Evolutionary conservation across 257 asterid genomes (phyloP), one percentile per base, ranked within the genome.

Genomic region (Prunella vulgaris): DNA sequence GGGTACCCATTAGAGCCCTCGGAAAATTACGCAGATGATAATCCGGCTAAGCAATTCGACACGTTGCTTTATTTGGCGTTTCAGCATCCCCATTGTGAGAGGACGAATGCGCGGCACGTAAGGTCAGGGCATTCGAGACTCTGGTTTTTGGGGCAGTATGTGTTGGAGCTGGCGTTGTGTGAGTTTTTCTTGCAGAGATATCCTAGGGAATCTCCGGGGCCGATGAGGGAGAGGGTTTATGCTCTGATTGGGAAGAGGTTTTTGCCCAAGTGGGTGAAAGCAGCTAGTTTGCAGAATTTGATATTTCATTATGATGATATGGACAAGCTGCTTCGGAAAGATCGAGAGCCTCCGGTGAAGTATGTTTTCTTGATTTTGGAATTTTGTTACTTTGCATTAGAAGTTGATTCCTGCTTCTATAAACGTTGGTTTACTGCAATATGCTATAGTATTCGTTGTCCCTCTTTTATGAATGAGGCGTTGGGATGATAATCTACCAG

Each of bases 141-240:
- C 71, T 68, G 66, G 70, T 91, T 94, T 75, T 81, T 94, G 84
- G 99, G 99, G 17, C 81, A 89, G 88, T 89, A 83, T 71, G 96
- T 91, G 59, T 68, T 94, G 78, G 99, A 94, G 69, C 63, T 89
- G 79, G 96, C 92, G 0, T 60, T 91, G 77, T 91, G 99, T 63
- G 99, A 94, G 83, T 91, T 91, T 78, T 89, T 87, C 85, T 48
- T 94, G 92, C 97, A 94, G 76, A 75, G 96, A 60, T 94, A 91
- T 70, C 97, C 97, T 6, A 86, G 96, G 86, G 99, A 94, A 46
- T 87, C 97, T 0, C 97, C 99, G 0, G 97, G 97, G 18, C 99
- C 97, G 2, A 89, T 91, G 97, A 86, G 99, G 87, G 99, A 94
- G 82, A 87, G 99, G 75, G 97, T 89, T 37, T 94, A 75, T 78